Conservation (phyloP, 257 asterid species). For the Solanum arcanum region DNA sequence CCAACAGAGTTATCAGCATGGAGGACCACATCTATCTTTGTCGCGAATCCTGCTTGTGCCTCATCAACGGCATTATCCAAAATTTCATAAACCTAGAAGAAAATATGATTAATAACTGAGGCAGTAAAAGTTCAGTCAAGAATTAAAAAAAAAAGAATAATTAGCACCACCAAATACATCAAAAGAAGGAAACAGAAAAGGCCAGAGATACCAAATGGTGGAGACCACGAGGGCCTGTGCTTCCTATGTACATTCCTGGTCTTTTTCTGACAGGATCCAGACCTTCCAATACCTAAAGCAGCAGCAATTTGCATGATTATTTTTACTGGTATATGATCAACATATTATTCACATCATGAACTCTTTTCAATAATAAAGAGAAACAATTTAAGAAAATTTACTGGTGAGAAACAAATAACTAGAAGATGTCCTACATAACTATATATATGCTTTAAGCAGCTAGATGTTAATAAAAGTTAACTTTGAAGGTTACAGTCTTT, state of each 20-base stretch:
- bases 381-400: neutral
- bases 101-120: neutral
- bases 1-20: conserved; percentile 76
- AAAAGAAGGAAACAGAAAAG: neutral
- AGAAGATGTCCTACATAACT: neutral
- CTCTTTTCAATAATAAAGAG: neutral
- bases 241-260: conserved; percentile 96
- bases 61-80: conserved; percentile 97
- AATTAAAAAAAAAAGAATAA: neutral
- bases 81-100: conserved; percentile 71
- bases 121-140: neutral
- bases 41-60: conserved; percentile 94
- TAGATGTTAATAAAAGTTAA: neutral
- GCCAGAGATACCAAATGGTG: conserved; percentile 69
- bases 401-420: neutral
- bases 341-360: neutral
- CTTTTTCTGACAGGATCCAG: conserved; percentile 89
- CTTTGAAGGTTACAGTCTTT: neutral
- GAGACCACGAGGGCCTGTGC: conserved; percentile 91
- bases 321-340: neutral
- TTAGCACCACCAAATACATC: neutral
- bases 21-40: conserved; percentile 67
- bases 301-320: neutral
- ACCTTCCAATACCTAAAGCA: conserved; percentile 79
- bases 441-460: neutral